Base-by-base conservation (phyloP, 78 protist species). In the Isochrysis galbana region DNA sequence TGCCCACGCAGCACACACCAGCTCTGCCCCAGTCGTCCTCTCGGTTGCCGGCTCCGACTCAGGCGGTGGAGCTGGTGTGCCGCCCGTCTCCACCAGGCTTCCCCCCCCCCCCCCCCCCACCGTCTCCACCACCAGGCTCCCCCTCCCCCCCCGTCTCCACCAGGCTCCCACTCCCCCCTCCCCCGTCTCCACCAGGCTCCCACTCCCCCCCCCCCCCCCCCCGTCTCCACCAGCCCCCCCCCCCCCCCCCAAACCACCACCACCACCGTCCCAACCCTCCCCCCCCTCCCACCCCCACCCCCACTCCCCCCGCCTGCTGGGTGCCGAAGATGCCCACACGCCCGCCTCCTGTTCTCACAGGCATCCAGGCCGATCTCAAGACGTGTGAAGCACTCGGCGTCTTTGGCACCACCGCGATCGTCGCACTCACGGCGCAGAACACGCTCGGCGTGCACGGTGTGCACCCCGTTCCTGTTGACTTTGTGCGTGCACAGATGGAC, bases 351-450 rank as follows among this genome's bases (percentile, higher is more conserved):
- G n/a, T n/a, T n/a, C n/a, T n/a, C n/a, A n/a, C n/a, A 51, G 88
- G 54, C 26, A 77, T 77, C 42, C 94, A 92, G 86, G 94, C 94
- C 45, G 94, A 86, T 87, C 5, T 92, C 41, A 92, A 92, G 91
- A 17, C 94, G 39, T 92, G 91, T 44, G 89, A 26, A 14, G 94
- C 94, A 51, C 36, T 26, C 51, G 91, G 94, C 44, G 78, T 36
- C 19, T 51, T 48, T 82, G 74, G 87, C 48, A 87, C 72, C 77
- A 92, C 94, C 21, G 94, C 91, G 32, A 0, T 92, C 67, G 38
- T 90, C 0, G 94, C 91, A 36, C 91, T 92, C 86, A 92, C 94
- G n/a, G 94, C 94, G 5, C 94, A 92, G 89, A 92, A 86, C 89
- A 87, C 94, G 51, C 3, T 2, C 21, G 94, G 94, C 47, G 94